These are phyloP conservation scores for Allantophomopsis lycopodina DNA, from an alignment of 2,329 filamentous ascomycete species.

Conservation along the genomic window DNA sequence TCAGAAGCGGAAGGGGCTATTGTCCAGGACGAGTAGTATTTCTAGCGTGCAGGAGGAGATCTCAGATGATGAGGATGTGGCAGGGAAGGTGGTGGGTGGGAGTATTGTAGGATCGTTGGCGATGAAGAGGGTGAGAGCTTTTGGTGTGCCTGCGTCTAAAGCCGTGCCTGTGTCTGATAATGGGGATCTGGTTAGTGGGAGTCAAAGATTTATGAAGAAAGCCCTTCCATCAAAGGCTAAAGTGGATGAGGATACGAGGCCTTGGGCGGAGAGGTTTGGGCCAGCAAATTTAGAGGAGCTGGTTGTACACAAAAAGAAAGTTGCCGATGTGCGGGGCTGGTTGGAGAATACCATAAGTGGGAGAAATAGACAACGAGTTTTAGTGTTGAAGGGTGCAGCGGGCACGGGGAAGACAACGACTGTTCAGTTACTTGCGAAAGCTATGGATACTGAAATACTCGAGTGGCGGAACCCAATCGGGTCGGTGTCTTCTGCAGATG, in stretches of 20 bases:
- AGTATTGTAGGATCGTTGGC: constrained; percentile 43
- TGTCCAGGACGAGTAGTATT: not conserved
- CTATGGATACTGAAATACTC: constrained; percentile 63
- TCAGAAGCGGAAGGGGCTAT: no score
- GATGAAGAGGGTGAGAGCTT: constrained; percentile 33
- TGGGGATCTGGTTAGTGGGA: constrained; percentile 18
- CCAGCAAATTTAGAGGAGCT: constrained; percentile 68
- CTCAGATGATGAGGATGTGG: constrained; percentile 45
- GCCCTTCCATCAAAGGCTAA: constrained; percentile 15
- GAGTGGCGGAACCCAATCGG: constrained; percentile 83
- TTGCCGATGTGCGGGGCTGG: constrained; percentile 75
- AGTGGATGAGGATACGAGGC: constrained; percentile 44
- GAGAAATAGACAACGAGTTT: constrained; percentile 51
- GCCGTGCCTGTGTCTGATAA: constrained; percentile 2
- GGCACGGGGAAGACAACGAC: constrained; percentile 92
- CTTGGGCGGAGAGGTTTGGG: constrained; percentile 80
- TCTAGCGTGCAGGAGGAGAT: constrained; percentile 16
- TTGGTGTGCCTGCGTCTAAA: constrained; percentile 13
- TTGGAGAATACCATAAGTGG: constrained; percentile 61
- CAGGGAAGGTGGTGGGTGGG: constrained; percentile 32
- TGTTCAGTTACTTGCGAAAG: constrained; percentile 59
- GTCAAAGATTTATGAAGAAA: constrained; percentile 38
- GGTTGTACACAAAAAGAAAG: constrained; percentile 90
- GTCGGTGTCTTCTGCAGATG: constrained; percentile 39
- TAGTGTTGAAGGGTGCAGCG: constrained; percentile 80